These are phyloP conservation scores for Canavalia gladiata DNA, from an alignment of 306 rosid genomes.

Conservation along the genomic window DNA sequence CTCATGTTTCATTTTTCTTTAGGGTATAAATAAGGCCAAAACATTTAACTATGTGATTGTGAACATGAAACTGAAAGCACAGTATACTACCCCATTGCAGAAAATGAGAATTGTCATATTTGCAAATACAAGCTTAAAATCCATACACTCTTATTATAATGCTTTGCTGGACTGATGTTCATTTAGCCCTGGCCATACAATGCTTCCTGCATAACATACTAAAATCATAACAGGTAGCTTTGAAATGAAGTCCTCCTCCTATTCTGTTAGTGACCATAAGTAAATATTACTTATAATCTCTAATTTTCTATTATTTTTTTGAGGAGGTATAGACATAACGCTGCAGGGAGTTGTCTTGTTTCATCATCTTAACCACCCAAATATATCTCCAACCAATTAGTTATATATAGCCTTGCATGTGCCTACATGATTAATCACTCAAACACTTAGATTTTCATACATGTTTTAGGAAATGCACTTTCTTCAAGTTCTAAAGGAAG, in stretches of 20 bases:
- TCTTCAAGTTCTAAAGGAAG: background rate
- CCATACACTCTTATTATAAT: background rate
- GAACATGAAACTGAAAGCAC: background rate
- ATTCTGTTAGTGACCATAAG: background rate
- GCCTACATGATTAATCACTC: conserved; percentile 16
- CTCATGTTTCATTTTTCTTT: conserved; percentile 12
- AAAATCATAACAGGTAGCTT: conserved; percentile 3
- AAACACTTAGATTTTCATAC: conserved; percentile 15
- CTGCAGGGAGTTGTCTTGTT: background rate
- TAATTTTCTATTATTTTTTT: background rate
- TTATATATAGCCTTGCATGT: background rate
- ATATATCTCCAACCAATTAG: conserved; percentile 17
- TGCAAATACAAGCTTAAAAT: conserved; percentile 2
- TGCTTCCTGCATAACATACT: background rate
- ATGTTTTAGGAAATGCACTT: conserved; percentile 21
- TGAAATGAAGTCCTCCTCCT: conserved; percentile 8
- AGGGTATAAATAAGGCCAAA: conserved; percentile 1
- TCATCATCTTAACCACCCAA: conserved; percentile 13
- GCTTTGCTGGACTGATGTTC: background rate
- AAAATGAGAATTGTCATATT: conserved; percentile 33
- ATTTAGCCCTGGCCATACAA: background rate
- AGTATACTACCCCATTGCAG: background rate
- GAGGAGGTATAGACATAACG: background rate
- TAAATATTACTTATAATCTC: conserved; percentile 13
- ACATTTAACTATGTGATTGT: background rate